These are phyloP conservation scores for Rickenella mellea DNA, from an alignment of 768 basidiomycete species.

Conservation along the genomic window DNA sequence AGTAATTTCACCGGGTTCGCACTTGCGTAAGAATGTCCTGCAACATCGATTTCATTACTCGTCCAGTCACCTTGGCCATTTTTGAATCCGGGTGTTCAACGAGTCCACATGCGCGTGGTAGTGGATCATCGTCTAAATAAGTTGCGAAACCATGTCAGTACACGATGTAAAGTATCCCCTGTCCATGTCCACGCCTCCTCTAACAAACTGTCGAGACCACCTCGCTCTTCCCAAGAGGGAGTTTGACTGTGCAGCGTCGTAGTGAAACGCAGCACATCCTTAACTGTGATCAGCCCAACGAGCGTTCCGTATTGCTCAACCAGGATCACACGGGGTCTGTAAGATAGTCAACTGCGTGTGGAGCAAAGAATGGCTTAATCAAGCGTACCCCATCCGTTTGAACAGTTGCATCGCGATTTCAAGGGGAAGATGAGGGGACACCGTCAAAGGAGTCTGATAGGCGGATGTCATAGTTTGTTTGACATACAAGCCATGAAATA, in stretches of 20 bases:
- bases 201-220: slow-evolving; percentile 54
- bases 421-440: slow-evolving; percentile 82
- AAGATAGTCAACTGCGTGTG: slow-evolving; percentile 3
- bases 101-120: too few relatives aligned
- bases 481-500: slow-evolving; percentile 11
- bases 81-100: background rate
- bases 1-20: too few relatives aligned
- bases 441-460: slow-evolving; percentile 82
- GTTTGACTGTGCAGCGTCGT: slow-evolving; percentile 35
- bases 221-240: slow-evolving; percentile 51
- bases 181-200: slow-evolving; percentile 54
- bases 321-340: slow-evolving; percentile 90
- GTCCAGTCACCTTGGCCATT: background rate
- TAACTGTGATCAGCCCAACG: slow-evolving; percentile 85
- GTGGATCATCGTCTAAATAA: slow-evolving; percentile 15
- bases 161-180: slow-evolving; percentile 24
- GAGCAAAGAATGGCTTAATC: background rate
- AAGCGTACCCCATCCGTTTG: slow-evolving; percentile 89
- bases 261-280: slow-evolving; percentile 89
- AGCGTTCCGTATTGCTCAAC: slow-evolving; percentile 82
- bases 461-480: background rate
- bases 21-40: background rate
- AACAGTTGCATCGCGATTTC: slow-evolving; percentile 98
- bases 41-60: background rate
- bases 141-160: slow-evolving; percentile 17